These are phyloP conservation scores for Leccinum holopus DNA, from an alignment of 1,284 basidiomycete genomes.

Conservation along the genomic window DNA sequence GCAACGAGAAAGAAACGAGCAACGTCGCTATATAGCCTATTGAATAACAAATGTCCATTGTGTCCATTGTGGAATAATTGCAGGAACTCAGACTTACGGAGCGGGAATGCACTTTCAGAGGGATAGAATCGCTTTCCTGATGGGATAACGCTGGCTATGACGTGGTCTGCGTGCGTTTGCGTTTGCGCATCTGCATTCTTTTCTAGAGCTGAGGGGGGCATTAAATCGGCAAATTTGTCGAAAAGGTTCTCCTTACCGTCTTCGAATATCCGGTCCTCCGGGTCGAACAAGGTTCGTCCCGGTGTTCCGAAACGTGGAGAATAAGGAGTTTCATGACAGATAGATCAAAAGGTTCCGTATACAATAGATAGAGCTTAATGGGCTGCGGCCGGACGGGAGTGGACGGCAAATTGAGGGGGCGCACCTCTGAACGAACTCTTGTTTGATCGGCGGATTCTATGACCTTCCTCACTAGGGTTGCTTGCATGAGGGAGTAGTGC, in stretches of 20 bases:
- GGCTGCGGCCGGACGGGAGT: conserved; percentile 12
- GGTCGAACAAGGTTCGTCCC: conserved; percentile 81
- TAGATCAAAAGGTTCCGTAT: conserved; percentile 86
- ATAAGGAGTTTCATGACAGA: conserved; percentile 87
- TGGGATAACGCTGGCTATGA: conserved; percentile 64
- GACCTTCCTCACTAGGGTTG: conserved; percentile 55
- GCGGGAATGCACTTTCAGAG: conserved; percentile 86
- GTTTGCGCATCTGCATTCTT: conserved; percentile 48
- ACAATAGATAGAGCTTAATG: conserved; percentile 80
- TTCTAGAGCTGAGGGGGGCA: conserved; percentile 42
- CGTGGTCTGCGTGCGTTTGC: conserved; percentile 55
- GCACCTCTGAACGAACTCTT: conserved; percentile 65
- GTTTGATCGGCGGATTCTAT: conserved; percentile 56
- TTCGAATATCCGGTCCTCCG: conserved; percentile 87
- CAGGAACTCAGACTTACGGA: conserved; percentile 52
- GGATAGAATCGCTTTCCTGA: conserved; percentile 86
- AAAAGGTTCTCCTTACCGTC: conserved; percentile 51
- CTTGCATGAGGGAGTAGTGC: conserved; percentile 59
- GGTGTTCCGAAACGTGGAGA: conserved; percentile 90
- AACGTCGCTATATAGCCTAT: conserved; percentile 68
- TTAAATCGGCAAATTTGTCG: conserved; percentile 5
- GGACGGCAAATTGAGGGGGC: conserved; percentile 16
- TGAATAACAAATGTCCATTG: conserved; percentile 4
- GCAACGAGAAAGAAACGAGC: conserved; percentile 67
- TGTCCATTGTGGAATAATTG: background rate